These are phyloP conservation scores for Trichoderma breve DNA, from an alignment of 2,329 filamentous ascomycete species.

Conservation along the genomic window DNA sequence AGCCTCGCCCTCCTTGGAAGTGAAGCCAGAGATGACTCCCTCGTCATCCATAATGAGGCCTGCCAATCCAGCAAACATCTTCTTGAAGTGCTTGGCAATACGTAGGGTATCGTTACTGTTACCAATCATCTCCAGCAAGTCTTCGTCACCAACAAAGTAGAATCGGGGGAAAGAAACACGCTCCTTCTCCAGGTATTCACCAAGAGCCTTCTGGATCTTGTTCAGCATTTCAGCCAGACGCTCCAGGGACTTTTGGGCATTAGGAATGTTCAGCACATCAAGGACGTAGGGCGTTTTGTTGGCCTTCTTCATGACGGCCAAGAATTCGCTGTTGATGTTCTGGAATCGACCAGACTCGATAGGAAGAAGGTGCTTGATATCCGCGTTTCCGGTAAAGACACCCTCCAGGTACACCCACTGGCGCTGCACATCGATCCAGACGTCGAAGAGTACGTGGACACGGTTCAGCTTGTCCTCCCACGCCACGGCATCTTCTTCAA, in stretches of 20 bases:
- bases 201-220: constrained; percentile 98
- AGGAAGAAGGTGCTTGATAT: constrained; percentile 96
- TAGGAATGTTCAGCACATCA: constrained; percentile 92
- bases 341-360: constrained; percentile 96
- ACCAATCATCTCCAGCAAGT: constrained; percentile 97
- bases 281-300: constrained; percentile 94
- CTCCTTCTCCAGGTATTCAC: constrained; percentile 97
- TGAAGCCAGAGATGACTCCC: constrained; percentile 83
- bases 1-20: constrained; percentile 90
- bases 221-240: constrained; percentile 93
- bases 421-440: constrained; percentile 99
- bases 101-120: constrained; percentile 97
- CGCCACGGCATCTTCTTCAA: constrained; percentile 91
- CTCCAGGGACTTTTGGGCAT: constrained; percentile 93
- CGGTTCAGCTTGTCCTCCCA: constrained; percentile 99
- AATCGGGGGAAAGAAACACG: constrained; percentile 96
- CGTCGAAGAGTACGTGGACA: constrained; percentile 95
- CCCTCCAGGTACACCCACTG: constrained; percentile 99
- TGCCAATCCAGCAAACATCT: constrained; percentile 98
- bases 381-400: constrained; percentile 96
- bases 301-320: constrained; percentile 99
- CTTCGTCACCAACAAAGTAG: constrained; percentile 99
- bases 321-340: constrained; percentile 99
- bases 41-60: constrained; percentile 91
- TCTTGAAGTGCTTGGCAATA: constrained; percentile 98